A percentile compares a stretch with the other conserved stretches of the same genome.
phyloP scores from a whole-genome alignment of 805 yeast genomes.

The Starmerella stigmatis region DNA sequence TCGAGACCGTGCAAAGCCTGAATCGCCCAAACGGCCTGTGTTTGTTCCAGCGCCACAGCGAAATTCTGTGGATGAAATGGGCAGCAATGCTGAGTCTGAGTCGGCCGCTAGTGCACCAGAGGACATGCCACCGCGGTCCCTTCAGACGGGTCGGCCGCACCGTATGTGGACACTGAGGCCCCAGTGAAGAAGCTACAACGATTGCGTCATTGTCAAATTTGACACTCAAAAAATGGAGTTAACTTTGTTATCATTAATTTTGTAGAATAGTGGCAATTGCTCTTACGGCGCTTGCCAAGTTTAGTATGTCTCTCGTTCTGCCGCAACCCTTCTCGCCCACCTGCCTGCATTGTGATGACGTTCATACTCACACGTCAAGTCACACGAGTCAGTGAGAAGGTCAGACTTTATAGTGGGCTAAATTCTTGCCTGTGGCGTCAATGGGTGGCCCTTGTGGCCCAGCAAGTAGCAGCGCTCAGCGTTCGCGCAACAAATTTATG shows the following conservation, averaged over 20 bases:
- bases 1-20: slow-evolving; percentile 15
- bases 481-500: no score
- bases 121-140: slow-evolving; percentile 10
- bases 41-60: slow-evolving; percentile 19
- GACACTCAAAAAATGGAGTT: not conserved
- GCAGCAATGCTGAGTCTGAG: slow-evolving; percentile 41
- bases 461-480: no score
- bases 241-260: no score
- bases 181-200: not conserved
- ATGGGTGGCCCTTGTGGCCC: no score
- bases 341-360: no score
- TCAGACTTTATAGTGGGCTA: no score
- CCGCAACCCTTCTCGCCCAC: no score
- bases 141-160: slow-evolving; percentile 7
- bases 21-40: slow-evolving; percentile 18
- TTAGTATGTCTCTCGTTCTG: no score
- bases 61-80: slow-evolving; percentile 21
- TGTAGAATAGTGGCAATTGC: not conserved
- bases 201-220: not conserved
- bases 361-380: no score
- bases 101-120: slow-evolving; percentile 34
- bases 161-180: slow-evolving; percentile 22
- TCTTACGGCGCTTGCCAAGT: no score
- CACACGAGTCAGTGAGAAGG: no score
- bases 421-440: no score